Evolutionary conservation across 768 basidiomycete species (phyloP).

Genomic region (Floccularia luteovirens): DNA sequence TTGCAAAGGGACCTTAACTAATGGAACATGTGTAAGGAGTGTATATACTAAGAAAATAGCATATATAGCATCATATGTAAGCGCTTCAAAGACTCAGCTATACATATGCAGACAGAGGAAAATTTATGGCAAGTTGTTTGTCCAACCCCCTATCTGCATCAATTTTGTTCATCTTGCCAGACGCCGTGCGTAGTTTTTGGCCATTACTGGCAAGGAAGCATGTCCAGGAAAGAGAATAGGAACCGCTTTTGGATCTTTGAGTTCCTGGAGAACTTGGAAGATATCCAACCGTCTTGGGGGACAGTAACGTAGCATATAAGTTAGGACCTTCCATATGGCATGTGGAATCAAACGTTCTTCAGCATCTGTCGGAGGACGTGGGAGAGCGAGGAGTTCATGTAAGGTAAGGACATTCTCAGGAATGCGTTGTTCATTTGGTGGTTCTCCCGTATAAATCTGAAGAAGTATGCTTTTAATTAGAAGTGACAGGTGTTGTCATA

Average conservation of each 20-base stretch:
- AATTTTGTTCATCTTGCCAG: conserved; percentile 4
- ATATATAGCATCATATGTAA: too few species aligned
- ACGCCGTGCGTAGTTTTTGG: neutral
- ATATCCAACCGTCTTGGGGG: conserved; percentile 7
- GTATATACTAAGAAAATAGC: too few species aligned
- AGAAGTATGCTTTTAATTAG: neutral
- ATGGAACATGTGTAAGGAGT: too few species aligned
- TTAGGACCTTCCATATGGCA: conserved; percentile 6
- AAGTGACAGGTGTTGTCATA: neutral
- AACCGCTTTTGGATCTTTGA: neutral
- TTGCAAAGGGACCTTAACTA: too few species aligned
- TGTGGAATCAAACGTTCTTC: conserved; percentile 9
- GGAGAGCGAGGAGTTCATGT: conserved; percentile 5
- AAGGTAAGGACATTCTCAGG: conserved; percentile 6
- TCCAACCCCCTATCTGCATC: too few species aligned
- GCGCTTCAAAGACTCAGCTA: too few species aligned
- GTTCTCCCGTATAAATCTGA: conserved; percentile 11
- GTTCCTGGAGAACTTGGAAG: neutral
- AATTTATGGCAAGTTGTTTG: too few species aligned
- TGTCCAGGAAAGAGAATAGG: neutral
- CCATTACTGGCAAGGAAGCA: neutral
- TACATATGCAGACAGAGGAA: too few species aligned
- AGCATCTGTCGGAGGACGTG: conserved; percentile 4
- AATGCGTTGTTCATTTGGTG: conserved; percentile 8
- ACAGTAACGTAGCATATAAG: conserved; percentile 8